Conservation (phyloP, 352 stramenopile genomes). For the Phytophthora niederhauseri region DNA sequence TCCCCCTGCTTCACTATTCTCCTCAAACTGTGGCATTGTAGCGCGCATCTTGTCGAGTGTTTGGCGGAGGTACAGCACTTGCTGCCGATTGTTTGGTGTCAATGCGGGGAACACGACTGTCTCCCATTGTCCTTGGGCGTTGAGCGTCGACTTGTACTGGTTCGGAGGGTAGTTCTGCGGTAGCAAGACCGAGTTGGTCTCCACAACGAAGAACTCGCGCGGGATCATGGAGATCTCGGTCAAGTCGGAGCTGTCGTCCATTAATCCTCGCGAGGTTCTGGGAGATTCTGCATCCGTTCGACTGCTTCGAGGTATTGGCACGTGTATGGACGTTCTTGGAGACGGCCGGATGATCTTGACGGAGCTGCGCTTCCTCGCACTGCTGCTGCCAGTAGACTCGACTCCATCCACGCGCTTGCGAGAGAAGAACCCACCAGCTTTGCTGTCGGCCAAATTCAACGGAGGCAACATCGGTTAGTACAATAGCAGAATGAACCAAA, state of each 20-base stretch:
- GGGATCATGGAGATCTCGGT: slow-evolving; percentile 59
- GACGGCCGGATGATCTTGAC: slow-evolving; percentile 30
- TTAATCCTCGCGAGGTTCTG: background rate
- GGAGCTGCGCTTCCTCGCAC: slow-evolving; percentile 20
- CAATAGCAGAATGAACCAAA: background rate
- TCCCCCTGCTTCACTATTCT: background rate
- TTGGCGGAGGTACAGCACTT: slow-evolving; percentile 71
- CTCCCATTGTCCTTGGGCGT: slow-evolving; percentile 54
- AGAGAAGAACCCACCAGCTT: slow-evolving; percentile 42
- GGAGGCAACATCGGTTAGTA: slow-evolving; percentile 44
- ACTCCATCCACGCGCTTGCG: slow-evolving; percentile 33
- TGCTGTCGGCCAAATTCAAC: slow-evolving; percentile 44
- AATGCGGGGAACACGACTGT: slow-evolving; percentile 78
- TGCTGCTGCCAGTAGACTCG: slow-evolving; percentile 17
- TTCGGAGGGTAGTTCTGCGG: slow-evolving; percentile 51
- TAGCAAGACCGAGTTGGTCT: slow-evolving; percentile 68
- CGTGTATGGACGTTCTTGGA: slow-evolving; percentile 20
- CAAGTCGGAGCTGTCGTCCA: slow-evolving; percentile 9
- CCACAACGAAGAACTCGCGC: slow-evolving; percentile 80
- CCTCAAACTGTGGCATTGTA: slow-evolving; percentile 27
- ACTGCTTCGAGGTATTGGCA: slow-evolving; percentile 15
- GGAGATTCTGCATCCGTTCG: slow-evolving; percentile 1
- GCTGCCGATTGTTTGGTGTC: slow-evolving; percentile 62
- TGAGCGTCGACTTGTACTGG: slow-evolving; percentile 69
- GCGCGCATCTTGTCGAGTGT: slow-evolving; percentile 64